phyloP scores from a whole-genome alignment of 176 grass and related monocot genomes.

The Carex littledalei region DNA sequence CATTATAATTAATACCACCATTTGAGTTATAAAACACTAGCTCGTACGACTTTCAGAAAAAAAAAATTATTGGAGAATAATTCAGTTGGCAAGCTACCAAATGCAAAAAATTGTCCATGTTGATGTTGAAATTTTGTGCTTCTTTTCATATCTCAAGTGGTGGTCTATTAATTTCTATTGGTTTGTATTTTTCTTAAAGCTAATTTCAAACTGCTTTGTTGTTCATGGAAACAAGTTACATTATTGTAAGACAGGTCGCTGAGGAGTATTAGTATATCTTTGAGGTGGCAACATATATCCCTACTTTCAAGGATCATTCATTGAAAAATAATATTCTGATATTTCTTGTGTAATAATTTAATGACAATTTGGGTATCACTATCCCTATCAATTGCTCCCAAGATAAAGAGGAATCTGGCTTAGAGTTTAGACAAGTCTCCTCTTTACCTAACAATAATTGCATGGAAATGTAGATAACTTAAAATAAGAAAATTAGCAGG shows the following conservation, averaged over 20 bases:
- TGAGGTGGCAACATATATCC: neutral
- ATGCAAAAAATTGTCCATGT: neutral
- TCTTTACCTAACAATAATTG: slow-evolving; percentile 12
- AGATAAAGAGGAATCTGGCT: neutral
- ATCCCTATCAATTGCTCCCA: slow-evolving; percentile 14
- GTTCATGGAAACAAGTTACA: neutral
- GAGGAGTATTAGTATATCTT: neutral
- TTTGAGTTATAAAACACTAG: neutral
- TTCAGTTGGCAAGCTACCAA: neutral
- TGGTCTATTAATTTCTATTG: neutral
- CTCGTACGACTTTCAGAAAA: neutral
- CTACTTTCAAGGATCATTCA: neutral
- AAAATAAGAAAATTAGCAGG: neutral
- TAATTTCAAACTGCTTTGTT: slow-evolving; percentile 13
- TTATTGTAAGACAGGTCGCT: neutral
- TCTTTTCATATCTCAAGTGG: neutral
- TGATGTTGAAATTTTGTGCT: neutral
- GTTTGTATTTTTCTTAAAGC: neutral
- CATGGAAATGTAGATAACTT: neutral
- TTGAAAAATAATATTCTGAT: neutral
- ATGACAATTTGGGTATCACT: neutral
- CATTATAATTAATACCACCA: neutral
- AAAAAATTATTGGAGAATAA: neutral
- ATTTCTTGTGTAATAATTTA: slow-evolving; percentile 1
- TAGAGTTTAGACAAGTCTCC: neutral